Conservation (phyloP, 2,329 filamentous ascomycete genomes). For the Diaporthe vexans region DNA sequence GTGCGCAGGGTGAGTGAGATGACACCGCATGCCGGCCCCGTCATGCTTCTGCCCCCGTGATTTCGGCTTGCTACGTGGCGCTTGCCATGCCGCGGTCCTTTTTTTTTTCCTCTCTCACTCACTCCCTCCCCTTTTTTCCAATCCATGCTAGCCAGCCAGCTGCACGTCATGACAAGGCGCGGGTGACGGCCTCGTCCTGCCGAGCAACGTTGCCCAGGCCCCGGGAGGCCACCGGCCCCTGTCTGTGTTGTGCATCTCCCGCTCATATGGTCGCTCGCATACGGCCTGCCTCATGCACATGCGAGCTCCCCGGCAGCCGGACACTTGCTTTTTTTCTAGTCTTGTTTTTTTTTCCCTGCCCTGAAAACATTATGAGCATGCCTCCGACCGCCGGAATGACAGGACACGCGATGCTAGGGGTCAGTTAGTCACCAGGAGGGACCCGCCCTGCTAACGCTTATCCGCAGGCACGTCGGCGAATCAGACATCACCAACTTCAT, state of each 20-base stretch:
- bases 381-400: not conserved
- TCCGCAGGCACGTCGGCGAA: slow-evolving; percentile 80
- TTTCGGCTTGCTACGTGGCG: slow-evolving; percentile 33
- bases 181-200: slow-evolving; percentile 9
- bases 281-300: slow-evolving; percentile 16
- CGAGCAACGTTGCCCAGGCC: slow-evolving; percentile 13
- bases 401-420: not conserved
- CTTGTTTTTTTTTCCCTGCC: not conserved
- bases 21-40: slow-evolving; percentile 7
- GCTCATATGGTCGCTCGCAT: not conserved
- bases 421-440: not conserved
- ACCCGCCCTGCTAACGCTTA: not conserved
- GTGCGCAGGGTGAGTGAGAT: slow-evolving; percentile 76
- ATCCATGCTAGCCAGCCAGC: not conserved
- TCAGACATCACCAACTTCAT: slow-evolving; percentile 92
- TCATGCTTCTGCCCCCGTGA: slow-evolving; percentile 32
- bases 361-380: no score
- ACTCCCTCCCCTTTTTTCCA: not conserved
- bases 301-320: not conserved
- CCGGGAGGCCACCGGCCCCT: not conserved
- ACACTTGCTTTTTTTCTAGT: not conserved
- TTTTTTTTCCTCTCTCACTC: not conserved
- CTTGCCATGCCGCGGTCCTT: slow-evolving; percentile 17
- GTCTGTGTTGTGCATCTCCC: not conserved
- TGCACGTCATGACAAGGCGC: slow-evolving; percentile 15